Percentiles rank a stretch among this genome's conserved stretches.
Evolutionary conservation across 1,284 basidiomycete species (phyloP).

Genomic region (Ustilago hordei): DNA sequence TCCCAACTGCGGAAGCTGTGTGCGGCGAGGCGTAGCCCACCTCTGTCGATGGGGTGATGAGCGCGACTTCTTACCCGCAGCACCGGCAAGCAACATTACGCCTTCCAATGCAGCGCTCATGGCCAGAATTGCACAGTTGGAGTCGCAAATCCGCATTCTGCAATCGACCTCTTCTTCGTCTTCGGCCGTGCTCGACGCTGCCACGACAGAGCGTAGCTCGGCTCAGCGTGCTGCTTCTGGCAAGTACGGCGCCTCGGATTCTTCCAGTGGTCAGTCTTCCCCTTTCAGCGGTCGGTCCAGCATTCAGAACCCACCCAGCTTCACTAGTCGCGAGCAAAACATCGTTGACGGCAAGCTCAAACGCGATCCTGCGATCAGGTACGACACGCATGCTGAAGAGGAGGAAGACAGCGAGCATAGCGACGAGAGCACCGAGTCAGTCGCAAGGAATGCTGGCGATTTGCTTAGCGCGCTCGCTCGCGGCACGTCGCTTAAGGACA

Average conservation of each 20-base stretch:
- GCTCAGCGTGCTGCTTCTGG: slow-evolving; percentile 5
- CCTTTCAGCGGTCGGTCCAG: slow-evolving; percentile 27
- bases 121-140: slow-evolving; percentile 53
- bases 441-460: slow-evolving; percentile 34
- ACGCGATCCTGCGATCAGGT: not conserved
- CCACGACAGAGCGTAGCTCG: slow-evolving; percentile 17
- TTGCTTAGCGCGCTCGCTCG: slow-evolving; percentile 31
- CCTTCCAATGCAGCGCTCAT: slow-evolving; percentile 53
- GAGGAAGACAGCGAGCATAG: slow-evolving; percentile 39
- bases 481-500: slow-evolving; percentile 28
- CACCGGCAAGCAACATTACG: slow-evolving; percentile 37
- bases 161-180: slow-evolving; percentile 34
- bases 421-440: slow-evolving; percentile 38
- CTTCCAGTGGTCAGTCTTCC: slow-evolving; percentile 33
- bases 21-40: slow-evolving; percentile 54
- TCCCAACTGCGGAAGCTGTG: slow-evolving; percentile 53
- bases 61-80: slow-evolving; percentile 44
- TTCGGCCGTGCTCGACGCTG: slow-evolving; percentile 17
- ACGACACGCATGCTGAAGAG: slow-evolving; percentile 4
- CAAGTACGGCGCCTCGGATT: slow-evolving; percentile 22
- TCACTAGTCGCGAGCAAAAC: slow-evolving; percentile 42
- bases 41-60: slow-evolving; percentile 60
- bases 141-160: slow-evolving; percentile 48
- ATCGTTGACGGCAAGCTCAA: not conserved
- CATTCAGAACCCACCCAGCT: slow-evolving; percentile 33